Base-by-base conservation (phyloP, 371 early-diverging fungal genomes). In the Actinomucor elegans region DNA sequence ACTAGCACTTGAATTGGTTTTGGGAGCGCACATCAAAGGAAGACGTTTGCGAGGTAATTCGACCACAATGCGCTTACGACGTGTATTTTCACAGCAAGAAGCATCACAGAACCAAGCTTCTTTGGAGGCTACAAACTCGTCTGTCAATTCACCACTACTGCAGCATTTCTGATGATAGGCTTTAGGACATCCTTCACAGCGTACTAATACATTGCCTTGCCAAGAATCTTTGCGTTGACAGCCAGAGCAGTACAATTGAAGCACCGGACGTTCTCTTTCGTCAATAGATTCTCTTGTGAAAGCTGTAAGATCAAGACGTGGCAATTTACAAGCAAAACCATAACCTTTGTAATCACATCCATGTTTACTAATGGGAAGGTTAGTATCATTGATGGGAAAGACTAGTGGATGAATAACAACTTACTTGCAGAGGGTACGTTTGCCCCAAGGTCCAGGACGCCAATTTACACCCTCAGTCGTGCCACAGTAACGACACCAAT, bases 311-410 rank as follows among this genome's bases (percentile, higher is more conserved):
- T 94, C 90, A 23, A 93, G 77, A 27, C 94, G 87, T 33, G 93
- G 91, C 59, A 89, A 72, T 58, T 91, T 93, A 70, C 90, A 91
- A 7, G 91, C 91, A 63, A 93, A 93, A 20, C 94, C 94, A 50
- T 93, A 94, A 18, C 94, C 94, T 70, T 93, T 92, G 70, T 92
- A 94, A 75, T 93, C 93, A 65, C 94, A 94, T 36, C 94, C 94
- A 65, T 94, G 94, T 69, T 94, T 93, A 72, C 80, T 83, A 58
- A 21, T 18, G n/a, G n/a, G n/a, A n/a, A n/a, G n/a, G n/a, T n/a
- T n/a, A n/a, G n/a, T n/a, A n/a, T n/a, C n/a, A n/a, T n/a, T n/a
- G n/a, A n/a, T n/a, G n/a, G n/a, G n/a, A n/a, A 7, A 26, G 20
- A 20, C 29, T 28, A 34, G n/a, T n/a, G n/a, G n/a, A n/a, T n/a